Evolutionary conservation across 1,284 basidiomycete species (phyloP).

Genomic region (Sphaerobolus stellatus): DNA sequence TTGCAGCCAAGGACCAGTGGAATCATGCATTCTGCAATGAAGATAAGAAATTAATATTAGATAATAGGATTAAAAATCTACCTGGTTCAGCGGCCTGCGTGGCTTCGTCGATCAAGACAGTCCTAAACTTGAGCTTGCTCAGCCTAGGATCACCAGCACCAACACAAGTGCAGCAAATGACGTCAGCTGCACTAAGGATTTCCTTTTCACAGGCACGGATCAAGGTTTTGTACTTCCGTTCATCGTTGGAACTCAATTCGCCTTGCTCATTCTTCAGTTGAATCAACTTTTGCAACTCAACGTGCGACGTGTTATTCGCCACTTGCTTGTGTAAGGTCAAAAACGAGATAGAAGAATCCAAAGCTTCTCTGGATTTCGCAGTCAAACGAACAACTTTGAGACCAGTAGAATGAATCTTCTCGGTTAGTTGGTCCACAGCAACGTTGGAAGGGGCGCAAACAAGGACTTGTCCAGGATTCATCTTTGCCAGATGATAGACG

Average conservation of each 20-base stretch:
- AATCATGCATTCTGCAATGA: slow-evolving; percentile 90
- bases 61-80: slow-evolving; percentile 38
- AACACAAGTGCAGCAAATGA: slow-evolving; percentile 98
- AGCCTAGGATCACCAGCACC: slow-evolving; percentile 95
- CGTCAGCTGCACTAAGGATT: slow-evolving; percentile 92
- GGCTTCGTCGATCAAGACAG: slow-evolving; percentile 97
- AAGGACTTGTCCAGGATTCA: slow-evolving; percentile 99
- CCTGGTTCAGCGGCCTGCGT: slow-evolving; percentile 98
- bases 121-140: slow-evolving; percentile 96
- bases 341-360: slow-evolving; percentile 92
- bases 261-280: slow-evolving; percentile 97
- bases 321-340: slow-evolving; percentile 97
- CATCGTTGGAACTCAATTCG: slow-evolving; percentile 93
- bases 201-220: slow-evolving; percentile 97
- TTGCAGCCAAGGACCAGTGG: slow-evolving; percentile 98
- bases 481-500: slow-evolving; percentile 97
- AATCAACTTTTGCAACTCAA: slow-evolving; percentile 96
- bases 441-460: slow-evolving; percentile 99
- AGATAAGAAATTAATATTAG: slow-evolving; percentile 12
- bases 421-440: slow-evolving; percentile 97
- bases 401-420: slow-evolving; percentile 97
- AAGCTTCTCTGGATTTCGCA: slow-evolving; percentile 96
- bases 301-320: slow-evolving; percentile 90
- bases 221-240: slow-evolving; percentile 95
- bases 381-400: slow-evolving; percentile 97